Base-by-base conservation (phyloP, 768 basidiomycete species). In the Lactarius akahatsu region DNA sequence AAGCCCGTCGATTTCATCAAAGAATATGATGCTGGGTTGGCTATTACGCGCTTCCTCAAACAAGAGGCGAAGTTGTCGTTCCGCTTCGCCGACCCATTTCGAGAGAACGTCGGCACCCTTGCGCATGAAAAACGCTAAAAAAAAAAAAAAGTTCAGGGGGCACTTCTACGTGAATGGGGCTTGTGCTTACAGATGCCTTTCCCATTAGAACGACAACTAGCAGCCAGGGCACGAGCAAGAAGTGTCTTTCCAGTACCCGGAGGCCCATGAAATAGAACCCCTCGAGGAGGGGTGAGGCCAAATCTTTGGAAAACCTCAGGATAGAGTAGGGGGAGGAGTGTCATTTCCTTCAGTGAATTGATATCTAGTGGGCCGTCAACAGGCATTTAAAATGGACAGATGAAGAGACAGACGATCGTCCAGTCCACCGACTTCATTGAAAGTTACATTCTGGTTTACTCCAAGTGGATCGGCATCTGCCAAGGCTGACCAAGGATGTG, bases 41-140 rank as follows among this genome's bases (percentile, higher is more conserved):
- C 86, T 90, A 61, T 89, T 87, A 58, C 88, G 85, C 1, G 97
- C 97, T 80, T 98, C 96, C 70, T 98, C 96, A 75, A 99, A 99
- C 16, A 98, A 82, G 47, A 98, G 83, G 1, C 97, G 87, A 3
- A 99, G 83, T 75, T 98, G 96, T 2, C 97, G 87, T 74, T 98
- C 97, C 6, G 97, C 96, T 78, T 99, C 97, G 61, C 97, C 97
- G 15, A 99, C 97, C 96, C 96, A 99, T 79, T 99, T 99, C 8
- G 94, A 96, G 34, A 98, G 82, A 71, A 92, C 93, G 77, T 99
- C 97, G 40, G 97, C 97, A 23, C 97, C 97, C 78, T 99, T 99
- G 58, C 97, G 90, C 97, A 99, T 98, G 82, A 96, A 99, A 81
- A 99, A 99, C 2, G 97, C 95, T 96, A 70, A 0, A 18, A 15